Base-by-base conservation (phyloP, 768 basidiomycete genomes). In the Kwoniella mangroviensis region DNA sequence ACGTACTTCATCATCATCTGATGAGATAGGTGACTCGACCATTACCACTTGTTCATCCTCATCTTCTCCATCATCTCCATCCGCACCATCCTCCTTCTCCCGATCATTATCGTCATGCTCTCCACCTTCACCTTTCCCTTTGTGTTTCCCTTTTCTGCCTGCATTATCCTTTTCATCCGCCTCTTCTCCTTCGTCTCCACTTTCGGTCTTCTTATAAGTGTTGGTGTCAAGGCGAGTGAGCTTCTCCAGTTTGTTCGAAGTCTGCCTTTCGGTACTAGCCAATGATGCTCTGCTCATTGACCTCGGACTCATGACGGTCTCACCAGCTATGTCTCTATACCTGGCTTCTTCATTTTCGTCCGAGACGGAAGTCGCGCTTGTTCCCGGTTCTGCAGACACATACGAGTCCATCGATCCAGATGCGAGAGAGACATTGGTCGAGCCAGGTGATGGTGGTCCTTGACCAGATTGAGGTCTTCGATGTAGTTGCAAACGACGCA, bases 331-430 rank as follows among this genome's bases (percentile, higher is more conserved):
- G 42, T 70, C 70, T 2, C 60, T 45, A 40, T 67, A 64, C 21
- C 54, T 66, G 1, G 66, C 28, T 7, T 65, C 56, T 10, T 72
- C 67, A 15, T 34, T 59, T 19, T 77, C 74, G 34, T 65, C 65
- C 42, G 69, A 58, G 22, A 62, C 51, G 4, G 70, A 72, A 15
- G 69, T 71, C 42, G 59, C 66, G n/a, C 56, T 59, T 5, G 70
- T 71, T 1, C 19, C 42, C 7, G 59, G 68, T 15, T 73, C 62
- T 7, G 63, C 63, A 1, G 79, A 75, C 3, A 65, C 62, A 55
- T 80, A 80, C 11, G 77, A 78, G 67, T 80, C 79, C 75, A 78
- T 80, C 15, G 75, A 76, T 3, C 78, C 78, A 10, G 69, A 73
- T 2, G 68, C 65, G 9, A 60, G 56, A 3, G 77, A 75, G 15